phyloP scores from a whole-genome alignment of 1,139 yeast species.

The Protomyces arabidopsidicola region DNA sequence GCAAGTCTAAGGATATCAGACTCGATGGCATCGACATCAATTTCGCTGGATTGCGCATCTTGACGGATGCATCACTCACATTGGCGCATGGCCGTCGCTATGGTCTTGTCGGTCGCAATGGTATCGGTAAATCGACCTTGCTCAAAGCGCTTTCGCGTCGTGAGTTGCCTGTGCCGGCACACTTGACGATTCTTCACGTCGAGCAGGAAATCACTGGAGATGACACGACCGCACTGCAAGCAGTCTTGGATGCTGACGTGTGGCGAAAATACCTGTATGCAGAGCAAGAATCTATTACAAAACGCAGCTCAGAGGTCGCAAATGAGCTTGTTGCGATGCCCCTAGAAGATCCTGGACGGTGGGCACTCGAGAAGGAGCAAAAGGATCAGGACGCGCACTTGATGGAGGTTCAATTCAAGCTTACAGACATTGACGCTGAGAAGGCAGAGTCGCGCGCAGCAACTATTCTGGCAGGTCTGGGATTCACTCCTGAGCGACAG shows the following conservation, averaged over 20 bases:
- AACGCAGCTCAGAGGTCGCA: conserved; percentile 74
- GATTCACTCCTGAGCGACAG: conserved; percentile 87
- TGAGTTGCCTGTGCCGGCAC: conserved; percentile 89
- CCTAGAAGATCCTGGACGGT: conserved; percentile 78
- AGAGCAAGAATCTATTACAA: conserved; percentile 72
- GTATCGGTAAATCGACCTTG: conserved; percentile 97
- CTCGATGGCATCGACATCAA: conserved; percentile 87
- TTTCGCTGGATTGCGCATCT: conserved; percentile 88
- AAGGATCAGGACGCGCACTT: conserved; percentile 76
- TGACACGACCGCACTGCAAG: conserved; percentile 81
- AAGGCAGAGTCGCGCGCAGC: conserved; percentile 98
- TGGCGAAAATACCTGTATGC: conserved; percentile 87
- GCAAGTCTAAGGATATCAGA: conserved; percentile 90
- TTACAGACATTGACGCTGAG: conserved; percentile 90
- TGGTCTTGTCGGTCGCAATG: conserved; percentile 97
- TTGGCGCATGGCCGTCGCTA: conserved; percentile 90
- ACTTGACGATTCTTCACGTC: conserved; percentile 89
- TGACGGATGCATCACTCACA: conserved; percentile 81
- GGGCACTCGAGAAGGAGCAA: conserved; percentile 80
- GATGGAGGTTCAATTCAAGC: conserved; percentile 71
- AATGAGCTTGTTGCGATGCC: conserved; percentile 46
- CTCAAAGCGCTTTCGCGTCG: conserved; percentile 86
- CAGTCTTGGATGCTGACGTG: conserved; percentile 96
- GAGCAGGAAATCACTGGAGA: conserved; percentile 97
- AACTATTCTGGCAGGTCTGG: conserved; percentile 85